Evolutionary conservation across 257 asterid species (phyloP).

Genomic region (Gentiana dahurica): DNA sequence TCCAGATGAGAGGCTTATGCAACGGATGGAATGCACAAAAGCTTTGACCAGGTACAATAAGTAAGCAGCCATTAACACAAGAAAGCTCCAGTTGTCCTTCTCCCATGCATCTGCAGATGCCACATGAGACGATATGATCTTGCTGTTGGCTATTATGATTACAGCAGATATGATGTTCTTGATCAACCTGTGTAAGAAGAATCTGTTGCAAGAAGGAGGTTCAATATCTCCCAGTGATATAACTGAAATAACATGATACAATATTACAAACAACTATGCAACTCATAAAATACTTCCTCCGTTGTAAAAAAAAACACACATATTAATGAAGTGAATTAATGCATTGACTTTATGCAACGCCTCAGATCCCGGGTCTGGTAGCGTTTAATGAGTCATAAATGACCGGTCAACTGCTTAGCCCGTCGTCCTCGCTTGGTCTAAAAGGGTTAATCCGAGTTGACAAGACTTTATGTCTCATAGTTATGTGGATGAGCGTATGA

Average conservation of each 20-base stretch:
- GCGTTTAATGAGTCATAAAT: too few species aligned
- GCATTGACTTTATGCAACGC: neutral
- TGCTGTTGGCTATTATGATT: constrained; percentile 13
- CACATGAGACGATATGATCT: neutral
- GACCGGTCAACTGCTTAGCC: too few species aligned
- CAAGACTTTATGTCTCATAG: neutral
- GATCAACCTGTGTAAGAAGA: constrained; percentile 7
- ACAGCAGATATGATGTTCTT: constrained; percentile 11
- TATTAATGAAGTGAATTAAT: neutral
- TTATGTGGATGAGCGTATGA: neutral
- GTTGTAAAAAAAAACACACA: neutral
- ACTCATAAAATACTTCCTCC: neutral
- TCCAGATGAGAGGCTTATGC: neutral
- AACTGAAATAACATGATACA: too few species aligned
- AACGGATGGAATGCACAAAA: constrained; percentile 3
- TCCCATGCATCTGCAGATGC: constrained; percentile 5
- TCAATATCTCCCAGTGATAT: neutral
- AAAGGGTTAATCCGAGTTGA: too few species aligned
- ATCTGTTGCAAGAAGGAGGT: constrained; percentile 10
- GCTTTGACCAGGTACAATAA: constrained; percentile 14
- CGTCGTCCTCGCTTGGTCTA: too few species aligned
- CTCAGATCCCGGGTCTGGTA: too few species aligned
- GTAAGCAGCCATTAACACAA: constrained; percentile 16
- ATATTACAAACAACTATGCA: neutral
- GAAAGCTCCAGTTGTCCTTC: constrained; percentile 13